These are phyloP conservation scores for Lactarius trivialis DNA, from an alignment of 768 basidiomycete species.

Conservation along the genomic window DNA sequence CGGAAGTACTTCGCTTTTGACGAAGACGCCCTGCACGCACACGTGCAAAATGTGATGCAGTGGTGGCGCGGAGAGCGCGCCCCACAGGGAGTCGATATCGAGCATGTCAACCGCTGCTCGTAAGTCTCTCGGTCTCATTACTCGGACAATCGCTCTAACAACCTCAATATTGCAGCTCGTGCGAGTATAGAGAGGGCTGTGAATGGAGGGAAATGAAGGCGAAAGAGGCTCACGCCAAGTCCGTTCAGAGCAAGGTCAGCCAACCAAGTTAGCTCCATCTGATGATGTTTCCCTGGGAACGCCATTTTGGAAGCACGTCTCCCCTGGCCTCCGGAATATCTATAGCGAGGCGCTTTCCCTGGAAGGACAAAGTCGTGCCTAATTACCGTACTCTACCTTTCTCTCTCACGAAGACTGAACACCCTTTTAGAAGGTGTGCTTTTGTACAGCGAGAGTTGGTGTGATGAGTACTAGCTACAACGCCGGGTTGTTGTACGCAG, in stretches of 20 bases:
- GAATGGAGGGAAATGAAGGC: constrained; percentile 37
- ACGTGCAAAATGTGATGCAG: constrained; percentile 48
- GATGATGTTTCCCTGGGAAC: neutral
- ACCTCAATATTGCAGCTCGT: constrained; percentile 24
- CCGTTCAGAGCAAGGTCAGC: neutral
- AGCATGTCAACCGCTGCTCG: constrained; percentile 58
- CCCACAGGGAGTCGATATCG: constrained; percentile 61
- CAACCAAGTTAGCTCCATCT: neutral
- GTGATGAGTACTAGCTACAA: neutral
- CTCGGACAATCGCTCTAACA: neutral
- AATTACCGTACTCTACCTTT: neutral
- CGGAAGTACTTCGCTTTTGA: constrained; percentile 53
- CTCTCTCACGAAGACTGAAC: neutral
- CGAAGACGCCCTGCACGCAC: constrained; percentile 42
- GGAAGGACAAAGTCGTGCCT: neutral
- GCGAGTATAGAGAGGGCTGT: constrained; percentile 39
- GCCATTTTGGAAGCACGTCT: neutral
- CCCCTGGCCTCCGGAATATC: neutral
- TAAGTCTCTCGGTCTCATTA: constrained; percentile 35
- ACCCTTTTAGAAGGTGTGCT: neutral
- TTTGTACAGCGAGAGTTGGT: neutral
- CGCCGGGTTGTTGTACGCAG: neutral
- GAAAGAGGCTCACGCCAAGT: constrained; percentile 18
- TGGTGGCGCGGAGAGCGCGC: constrained; percentile 75
- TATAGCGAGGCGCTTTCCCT: neutral